Evolutionary conservation across 2,329 filamentous ascomycete genomes (phyloP), one percentile per base, ranked within the genome.

Genomic region (Didymella exigua): DNA sequence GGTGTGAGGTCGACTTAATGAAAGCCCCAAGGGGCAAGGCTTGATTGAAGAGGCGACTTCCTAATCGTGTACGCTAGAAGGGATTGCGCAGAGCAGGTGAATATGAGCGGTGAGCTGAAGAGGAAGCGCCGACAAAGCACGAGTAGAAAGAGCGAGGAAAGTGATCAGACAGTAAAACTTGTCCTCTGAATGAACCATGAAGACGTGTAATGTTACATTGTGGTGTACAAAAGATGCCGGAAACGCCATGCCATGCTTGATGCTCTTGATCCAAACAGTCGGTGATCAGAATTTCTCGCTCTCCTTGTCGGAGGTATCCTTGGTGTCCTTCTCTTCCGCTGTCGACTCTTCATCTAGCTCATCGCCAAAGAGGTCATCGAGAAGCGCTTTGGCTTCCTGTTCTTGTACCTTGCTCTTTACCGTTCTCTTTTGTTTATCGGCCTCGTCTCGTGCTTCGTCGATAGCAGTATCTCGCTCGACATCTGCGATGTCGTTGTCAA

Each of bases 331-430:
- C 14, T 29, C 27, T 7, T 8, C 10, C 13, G 13, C 9, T n/a
- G 27, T 5, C 51, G n/a, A n/a, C n/a, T 54, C 46, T 18, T 40
- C 34, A 0, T 19, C 14, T 8, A 2, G 5, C 9, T 27, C 21
- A 16, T 49, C 45, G 18, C 52, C 52, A 11, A 55, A 50, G 9
- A 55, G 16, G 27, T 55, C 52, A 5, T 50, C 46, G 6, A 55
- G 26, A 14, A 55, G 46, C 14, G 52, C 46, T 26, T 50, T 36
- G 7, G 52, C 52, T 24, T 49, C 40, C 7, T 50, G 46, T 13
- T 41, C 18, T 29, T 55, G 52, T 29, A 19, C 7, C n/a, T 46
- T 37, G 11, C 4, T 30, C 14, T 10, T 41, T 13, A 23, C 21
- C 2, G 8, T 21, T 13, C 18, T 24, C 21, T 16, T 23, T 14